Conservation (phyloP, 495 filamentous ascomycete species). For the Barbatosphaeria neglecta region DNA sequence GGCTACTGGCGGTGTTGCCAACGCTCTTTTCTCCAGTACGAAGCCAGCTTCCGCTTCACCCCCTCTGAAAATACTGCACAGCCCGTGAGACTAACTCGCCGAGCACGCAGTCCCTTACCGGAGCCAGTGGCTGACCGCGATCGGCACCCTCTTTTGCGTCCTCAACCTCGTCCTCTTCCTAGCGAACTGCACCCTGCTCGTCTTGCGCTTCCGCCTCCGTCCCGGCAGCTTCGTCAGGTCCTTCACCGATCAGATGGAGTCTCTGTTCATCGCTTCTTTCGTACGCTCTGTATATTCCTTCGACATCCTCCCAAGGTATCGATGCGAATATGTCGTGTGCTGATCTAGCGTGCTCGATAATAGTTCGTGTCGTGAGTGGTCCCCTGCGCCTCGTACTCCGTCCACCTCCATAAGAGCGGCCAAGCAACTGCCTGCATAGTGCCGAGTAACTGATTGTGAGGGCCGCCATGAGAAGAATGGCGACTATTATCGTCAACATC, state of each 20-base stretch:
- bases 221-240: conserved; percentile 62
- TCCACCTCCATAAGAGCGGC: too few relatives aligned
- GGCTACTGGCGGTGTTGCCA: conserved; percentile 75
- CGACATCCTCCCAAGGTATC: too few relatives aligned
- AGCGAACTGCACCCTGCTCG: conserved; percentile 54
- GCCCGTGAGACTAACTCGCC: background rate
- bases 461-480: conserved; percentile 39
- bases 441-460: background rate
- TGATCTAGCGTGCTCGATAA: too few relatives aligned
- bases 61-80: too few relatives aligned
- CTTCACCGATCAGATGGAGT: conserved; percentile 68
- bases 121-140: conserved; percentile 54
- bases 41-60: background rate
- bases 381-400: too few relatives aligned
- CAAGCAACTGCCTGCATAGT: too few relatives aligned
- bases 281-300: too few relatives aligned
- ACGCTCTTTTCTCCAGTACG: conserved; percentile 58
- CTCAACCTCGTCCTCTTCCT: conserved; percentile 64
- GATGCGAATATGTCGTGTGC: too few relatives aligned
- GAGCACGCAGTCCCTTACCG: conserved; percentile 49
- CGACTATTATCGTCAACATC: conserved; percentile 68
- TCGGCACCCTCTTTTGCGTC: conserved; percentile 65
- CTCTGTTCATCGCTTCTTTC: conserved; percentile 64
- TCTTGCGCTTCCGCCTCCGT: conserved; percentile 56
- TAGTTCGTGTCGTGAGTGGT: conserved; percentile 34